Percentiles rank a stretch among this genome's conserved stretches.
phyloP scores from a whole-genome alignment of 78 protist genomes.

The Dictyostelium purpureum region DNA sequence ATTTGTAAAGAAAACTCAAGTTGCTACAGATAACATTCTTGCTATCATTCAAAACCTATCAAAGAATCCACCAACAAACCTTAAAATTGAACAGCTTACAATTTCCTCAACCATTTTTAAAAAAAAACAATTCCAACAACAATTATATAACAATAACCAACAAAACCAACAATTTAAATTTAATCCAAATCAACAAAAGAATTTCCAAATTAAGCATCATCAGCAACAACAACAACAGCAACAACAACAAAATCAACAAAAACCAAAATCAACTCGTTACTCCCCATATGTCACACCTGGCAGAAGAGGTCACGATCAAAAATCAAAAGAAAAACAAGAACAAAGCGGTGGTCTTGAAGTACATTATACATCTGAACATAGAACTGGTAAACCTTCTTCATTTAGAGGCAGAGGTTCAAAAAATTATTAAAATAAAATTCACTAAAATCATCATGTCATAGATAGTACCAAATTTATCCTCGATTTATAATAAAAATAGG shows the following conservation, averaged over 20 bases:
- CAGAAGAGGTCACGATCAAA: not conserved
- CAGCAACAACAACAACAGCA: not conserved
- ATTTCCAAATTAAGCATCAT: not conserved
- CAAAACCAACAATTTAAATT: not conserved
- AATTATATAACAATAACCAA: not conserved
- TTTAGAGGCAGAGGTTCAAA: constrained; percentile 71
- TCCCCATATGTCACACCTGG: not conserved
- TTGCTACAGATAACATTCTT: not conserved
- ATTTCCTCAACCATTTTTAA: not conserved
- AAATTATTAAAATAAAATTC: constrained; percentile 25
- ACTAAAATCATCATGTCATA: not conserved
- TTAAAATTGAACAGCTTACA: not conserved
- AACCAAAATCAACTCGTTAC: constrained; percentile 12
- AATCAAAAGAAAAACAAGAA: not conserved
- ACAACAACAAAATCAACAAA: not conserved
- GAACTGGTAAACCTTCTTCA: not conserved
- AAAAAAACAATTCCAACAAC: not conserved
- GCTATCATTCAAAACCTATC: not conserved
- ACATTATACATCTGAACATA: not conserved
- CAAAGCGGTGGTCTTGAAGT: not conserved
- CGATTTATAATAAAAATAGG: not conserved
- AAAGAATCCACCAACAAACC: constrained; percentile 39
- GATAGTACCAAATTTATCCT: too few species aligned
- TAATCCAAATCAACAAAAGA: not conserved
- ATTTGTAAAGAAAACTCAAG: not conserved